Conservation (phyloP, 139 green algal genomes). For the Zygnema cylindricum region DNA sequence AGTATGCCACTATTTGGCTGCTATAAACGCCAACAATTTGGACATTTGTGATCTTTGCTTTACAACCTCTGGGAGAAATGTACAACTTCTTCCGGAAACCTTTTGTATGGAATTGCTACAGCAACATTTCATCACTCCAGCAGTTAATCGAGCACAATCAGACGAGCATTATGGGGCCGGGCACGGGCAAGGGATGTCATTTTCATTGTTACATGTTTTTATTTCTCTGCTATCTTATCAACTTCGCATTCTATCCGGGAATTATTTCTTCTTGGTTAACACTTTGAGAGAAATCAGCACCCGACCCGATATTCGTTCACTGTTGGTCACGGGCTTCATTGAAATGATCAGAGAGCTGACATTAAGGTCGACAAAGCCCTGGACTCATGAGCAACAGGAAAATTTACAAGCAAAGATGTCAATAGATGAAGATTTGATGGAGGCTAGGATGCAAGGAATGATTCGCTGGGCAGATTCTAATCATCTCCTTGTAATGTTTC, state of each 20-base stretch:
- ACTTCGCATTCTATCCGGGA: background rate
- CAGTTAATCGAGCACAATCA: background rate
- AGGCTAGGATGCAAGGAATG: conserved; percentile 6
- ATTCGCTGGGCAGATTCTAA: conserved; percentile 54
- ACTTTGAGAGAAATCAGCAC: background rate
- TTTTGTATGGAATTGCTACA: background rate
- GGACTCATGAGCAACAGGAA: background rate
- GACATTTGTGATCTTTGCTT: background rate
- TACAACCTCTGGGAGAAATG: background rate
- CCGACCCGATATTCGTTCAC: background rate
- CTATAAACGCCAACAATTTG: background rate
- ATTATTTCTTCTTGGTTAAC: background rate
- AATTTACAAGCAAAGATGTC: background rate
- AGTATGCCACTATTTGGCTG: conserved; percentile 18
- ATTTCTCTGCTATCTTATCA: background rate
- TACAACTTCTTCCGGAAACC: background rate
- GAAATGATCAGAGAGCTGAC: background rate
- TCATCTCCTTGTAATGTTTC: conserved; percentile 59
- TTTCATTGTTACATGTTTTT: background rate
- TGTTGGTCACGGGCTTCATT: background rate
- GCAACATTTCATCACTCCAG: background rate
- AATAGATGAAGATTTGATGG: background rate
- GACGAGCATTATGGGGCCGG: background rate
- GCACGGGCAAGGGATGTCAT: background rate
- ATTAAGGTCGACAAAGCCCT: background rate